phyloP scores from a whole-genome alignment of 2,329 filamentous ascomycete species.

The Diplodia seriata region DNA sequence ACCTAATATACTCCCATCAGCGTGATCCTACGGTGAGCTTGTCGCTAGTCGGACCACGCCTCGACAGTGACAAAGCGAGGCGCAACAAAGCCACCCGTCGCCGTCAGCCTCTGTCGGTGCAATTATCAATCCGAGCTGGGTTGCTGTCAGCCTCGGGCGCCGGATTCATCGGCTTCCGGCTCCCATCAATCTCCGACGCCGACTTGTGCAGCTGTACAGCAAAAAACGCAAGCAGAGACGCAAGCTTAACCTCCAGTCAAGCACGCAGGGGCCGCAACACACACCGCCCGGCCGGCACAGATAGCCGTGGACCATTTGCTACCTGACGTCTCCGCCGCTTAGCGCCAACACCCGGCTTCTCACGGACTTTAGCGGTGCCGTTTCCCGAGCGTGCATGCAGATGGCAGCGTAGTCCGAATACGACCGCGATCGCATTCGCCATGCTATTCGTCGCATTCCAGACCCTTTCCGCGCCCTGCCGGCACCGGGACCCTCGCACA shows the following conservation, averaged over 20 bases:
- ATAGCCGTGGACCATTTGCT: no score
- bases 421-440: neutral
- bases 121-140: neutral
- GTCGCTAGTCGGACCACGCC: no score
- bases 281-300: neutral
- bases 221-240: neutral
- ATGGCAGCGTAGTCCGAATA: neutral
- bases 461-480: slow-evolving; percentile 10
- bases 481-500: neutral
- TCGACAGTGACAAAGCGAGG: neutral
- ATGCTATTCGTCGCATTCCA: neutral
- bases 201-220: neutral
- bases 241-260: neutral
- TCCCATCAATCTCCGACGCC: slow-evolving; percentile 2
- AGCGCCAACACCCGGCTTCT: slow-evolving; percentile 2
- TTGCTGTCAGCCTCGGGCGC: neutral
- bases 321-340: neutral
- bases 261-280: slow-evolving; percentile 6
- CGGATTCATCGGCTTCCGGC: slow-evolving; percentile 13
- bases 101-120: neutral
- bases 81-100: neutral
- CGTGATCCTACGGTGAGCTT: no score
- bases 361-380: neutral
- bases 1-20: neutral
- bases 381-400: neutral